Base-by-base conservation (phyloP, 2,329 filamentous ascomycete genomes). In the Colletotrichum orchidophilum region DNA sequence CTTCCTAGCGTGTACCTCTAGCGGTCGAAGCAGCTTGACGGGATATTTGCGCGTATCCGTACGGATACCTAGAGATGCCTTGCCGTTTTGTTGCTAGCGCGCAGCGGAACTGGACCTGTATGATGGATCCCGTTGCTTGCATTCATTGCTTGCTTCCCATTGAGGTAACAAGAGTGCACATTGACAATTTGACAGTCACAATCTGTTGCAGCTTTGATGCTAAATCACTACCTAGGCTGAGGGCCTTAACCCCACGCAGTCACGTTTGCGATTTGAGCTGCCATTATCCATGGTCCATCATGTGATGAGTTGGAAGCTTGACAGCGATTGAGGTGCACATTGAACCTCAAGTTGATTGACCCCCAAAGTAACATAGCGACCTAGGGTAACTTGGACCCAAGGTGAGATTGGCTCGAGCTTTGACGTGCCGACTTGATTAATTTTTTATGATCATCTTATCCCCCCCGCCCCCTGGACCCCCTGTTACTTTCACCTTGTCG, bases 1-100 rank as follows among this genome's bases (percentile, higher is more conserved):
- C 55, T 67, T 70, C 52, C 68, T 67, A 70, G 52, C 57, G 63
- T 31, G 6, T 26, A 21, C 35, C 29, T 61, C 61, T 69, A 53
- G 61, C 54, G 46, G 66, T 62, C 39, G 54, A 42, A 46, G 46
- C 61, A 24, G 24, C 12, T 60, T 46, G 35, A 66, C 49, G 66
- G 55, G 46, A 52, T 54, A 39, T 59, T 31, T 26, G 35, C 26
- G 9, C 15, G 24, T 46, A 60, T 24, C 6, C 35, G 39, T 46
- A 46, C 39, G 39, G 39, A 8, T n/a, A 46, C 15, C 39, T 18
- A 18, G 18, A 46, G 24, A 18, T 49, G n/a, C 21, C 59, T 52
- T 33, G 27, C 29, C 21, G 46, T 33, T 62, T 35, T n/a, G 27
- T 50, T 24, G 31, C 46, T 33, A 63, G 46, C n/a, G 39, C 12